Conservation (phyloP, 441 rosid genomes). For the Mallotus japonicus region DNA sequence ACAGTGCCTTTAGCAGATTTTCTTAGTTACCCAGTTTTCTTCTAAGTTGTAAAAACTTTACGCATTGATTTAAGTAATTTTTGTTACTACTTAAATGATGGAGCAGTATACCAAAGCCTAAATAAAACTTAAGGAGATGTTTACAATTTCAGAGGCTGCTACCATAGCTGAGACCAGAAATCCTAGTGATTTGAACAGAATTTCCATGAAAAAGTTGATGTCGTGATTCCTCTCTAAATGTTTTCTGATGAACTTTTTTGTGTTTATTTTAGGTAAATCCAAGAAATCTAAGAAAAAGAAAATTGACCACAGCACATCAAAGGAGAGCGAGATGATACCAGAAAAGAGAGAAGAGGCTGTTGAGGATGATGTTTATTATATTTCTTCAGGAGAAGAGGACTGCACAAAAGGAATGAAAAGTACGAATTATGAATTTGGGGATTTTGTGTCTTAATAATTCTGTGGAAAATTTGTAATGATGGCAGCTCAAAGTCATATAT, state of each 20-base stretch:
- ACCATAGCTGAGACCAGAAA: conserved; percentile 11
- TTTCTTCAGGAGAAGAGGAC: conserved; percentile 88
- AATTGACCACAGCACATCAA: conserved; percentile 32
- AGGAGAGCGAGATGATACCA: conserved; percentile 22
- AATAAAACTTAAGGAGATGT: not conserved
- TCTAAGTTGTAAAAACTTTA: not conserved
- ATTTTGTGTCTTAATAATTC: not conserved
- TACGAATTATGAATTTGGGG: conserved; percentile 30
- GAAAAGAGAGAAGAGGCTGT: conserved; percentile 38
- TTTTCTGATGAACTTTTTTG: conserved; percentile 13
- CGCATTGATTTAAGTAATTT: conserved; percentile 4
- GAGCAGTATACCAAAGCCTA: conserved; percentile 7
- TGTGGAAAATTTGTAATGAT: not conserved
- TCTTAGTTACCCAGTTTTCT: conserved; percentile 2
- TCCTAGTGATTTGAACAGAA: conserved; percentile 8
- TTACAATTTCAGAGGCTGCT: conserved; percentile 8
- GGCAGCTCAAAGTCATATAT: not conserved
- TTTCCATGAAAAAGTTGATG: not conserved
- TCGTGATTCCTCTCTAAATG: not conserved
- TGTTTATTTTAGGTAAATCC: conserved; percentile 40
- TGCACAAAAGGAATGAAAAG: conserved; percentile 85
- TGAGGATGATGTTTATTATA: conserved; percentile 51
- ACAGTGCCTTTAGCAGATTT: not conserved
- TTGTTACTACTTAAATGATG: conserved; percentile 16
- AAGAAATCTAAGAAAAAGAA: conserved; percentile 57